Evolutionary conservation across 2,329 filamentous ascomycete species (phyloP).

Genomic region (Trichoderma arundinaceum): DNA sequence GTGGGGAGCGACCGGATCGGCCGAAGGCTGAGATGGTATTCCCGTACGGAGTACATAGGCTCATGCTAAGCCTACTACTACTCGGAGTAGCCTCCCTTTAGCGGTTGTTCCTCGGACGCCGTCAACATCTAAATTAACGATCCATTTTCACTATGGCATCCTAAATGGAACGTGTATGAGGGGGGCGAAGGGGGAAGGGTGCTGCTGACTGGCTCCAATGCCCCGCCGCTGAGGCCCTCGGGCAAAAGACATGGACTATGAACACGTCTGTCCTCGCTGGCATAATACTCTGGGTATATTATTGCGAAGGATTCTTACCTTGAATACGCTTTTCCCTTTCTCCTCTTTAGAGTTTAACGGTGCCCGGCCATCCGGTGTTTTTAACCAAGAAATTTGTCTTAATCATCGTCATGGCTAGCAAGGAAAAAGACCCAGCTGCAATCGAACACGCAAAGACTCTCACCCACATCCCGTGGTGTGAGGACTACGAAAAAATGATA

Average conservation of each 20-base stretch:
- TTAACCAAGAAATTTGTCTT: background rate
- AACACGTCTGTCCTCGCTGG: slow-evolving; percentile 26
- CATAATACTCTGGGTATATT: slow-evolving; percentile 11
- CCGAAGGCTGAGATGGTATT: slow-evolving; percentile 26
- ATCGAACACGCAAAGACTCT: slow-evolving; percentile 55
- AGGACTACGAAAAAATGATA: slow-evolving; percentile 69
- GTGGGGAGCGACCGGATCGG: slow-evolving; percentile 25
- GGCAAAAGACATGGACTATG: slow-evolving; percentile 20
- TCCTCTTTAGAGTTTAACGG: background rate
- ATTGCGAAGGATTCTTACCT: background rate
- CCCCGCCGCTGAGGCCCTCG: slow-evolving; percentile 26
- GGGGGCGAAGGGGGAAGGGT: slow-evolving; percentile 18
- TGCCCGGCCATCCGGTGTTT: background rate
- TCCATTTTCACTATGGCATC: slow-evolving; percentile 23
- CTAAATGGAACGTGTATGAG: slow-evolving; percentile 9
- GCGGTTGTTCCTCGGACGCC: slow-evolving; percentile 22
- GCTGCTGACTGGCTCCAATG: slow-evolving; percentile 26
- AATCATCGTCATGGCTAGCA: slow-evolving; percentile 39
- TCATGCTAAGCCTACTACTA: background rate
- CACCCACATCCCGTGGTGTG: slow-evolving; percentile 60
- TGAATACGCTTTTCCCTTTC: background rate
- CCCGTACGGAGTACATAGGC: background rate
- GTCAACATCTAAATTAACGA: slow-evolving; percentile 16
- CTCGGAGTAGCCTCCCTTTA: background rate
- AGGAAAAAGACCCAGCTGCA: slow-evolving; percentile 48